Evolutionary conservation across 768 basidiomycete genomes (phyloP), one percentile per base, ranked within the genome.

Genomic region (Kwoniella botswanensis): DNA sequence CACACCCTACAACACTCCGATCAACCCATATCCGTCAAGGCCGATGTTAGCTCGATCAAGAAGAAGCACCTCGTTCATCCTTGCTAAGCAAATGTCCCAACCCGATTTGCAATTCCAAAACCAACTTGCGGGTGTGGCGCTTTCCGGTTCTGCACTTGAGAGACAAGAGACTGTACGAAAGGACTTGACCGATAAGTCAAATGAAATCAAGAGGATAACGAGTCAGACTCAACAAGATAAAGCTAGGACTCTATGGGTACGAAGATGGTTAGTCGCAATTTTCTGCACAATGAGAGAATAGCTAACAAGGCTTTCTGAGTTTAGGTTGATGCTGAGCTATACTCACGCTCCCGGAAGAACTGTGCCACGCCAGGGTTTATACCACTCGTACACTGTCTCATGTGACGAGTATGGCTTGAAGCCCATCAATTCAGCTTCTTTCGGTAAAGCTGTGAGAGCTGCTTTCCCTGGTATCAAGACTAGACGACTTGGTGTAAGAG

Each of bases 381-480:
- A 95, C 84, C 93, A 93, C 82, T 95, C 93, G 43, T 97, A 95
- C 85, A 88, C 91, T 72, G 87, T 93, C 65, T 90, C 94, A 67
- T 94, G 93, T 84, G 92, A 94, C 85, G 91, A 93, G 84, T 93
- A 94, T 85, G 91, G 92, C 63, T 92, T 94, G 71, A 92, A 92
- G 63, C 93, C 95, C 80, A 93, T 96, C 86, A 97, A 95, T 86
- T 93, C 94, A 46, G 94, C 94, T 75, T 94, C 94, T 1, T 88
- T 97, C 77, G 94, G 94, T 72, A 97, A 97, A 84, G 93, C 94
- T 57, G 94, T 97, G 80, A 88, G 93, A 72, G 88, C 92, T 65
- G 94, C 93, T 83, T 97, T 94, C 85, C 93, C 93, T 60, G 92
- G 91, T 72, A 94, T 97, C 87, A 95, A 94, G 88, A 96, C 94